Conservation (phyloP, 306 rosid genomes). For the Purshia tridentata region DNA sequence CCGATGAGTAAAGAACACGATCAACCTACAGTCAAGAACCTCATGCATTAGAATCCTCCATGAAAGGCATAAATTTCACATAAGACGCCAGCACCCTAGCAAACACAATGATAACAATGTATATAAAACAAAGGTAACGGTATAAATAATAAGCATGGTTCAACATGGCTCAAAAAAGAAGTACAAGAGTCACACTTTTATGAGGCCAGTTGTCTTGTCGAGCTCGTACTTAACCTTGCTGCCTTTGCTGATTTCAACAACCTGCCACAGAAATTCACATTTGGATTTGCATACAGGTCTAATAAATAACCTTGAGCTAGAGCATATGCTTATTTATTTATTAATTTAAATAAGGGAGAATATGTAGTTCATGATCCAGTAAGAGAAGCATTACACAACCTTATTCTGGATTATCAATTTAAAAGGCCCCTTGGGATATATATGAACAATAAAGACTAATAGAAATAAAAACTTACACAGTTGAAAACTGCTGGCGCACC, state of each 20-base stretch:
- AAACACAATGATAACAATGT: background rate
- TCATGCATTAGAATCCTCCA: constrained; percentile 27
- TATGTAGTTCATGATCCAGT: background rate
- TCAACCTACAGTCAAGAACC: constrained; percentile 65
- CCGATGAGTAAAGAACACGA: constrained; percentile 93
- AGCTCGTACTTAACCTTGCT: constrained; percentile 97
- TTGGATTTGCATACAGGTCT: background rate
- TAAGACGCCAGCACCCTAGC: background rate
- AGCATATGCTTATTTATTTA: background rate
- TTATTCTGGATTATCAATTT: background rate
- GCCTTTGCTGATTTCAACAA: constrained; percentile 90
- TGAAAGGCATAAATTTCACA: constrained; percentile 18
- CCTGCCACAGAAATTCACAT: constrained; percentile 54
- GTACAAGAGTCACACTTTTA: constrained; percentile 52
- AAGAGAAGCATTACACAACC: background rate
- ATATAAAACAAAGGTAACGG: constrained; percentile 9
- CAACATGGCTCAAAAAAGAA: constrained; percentile 1
- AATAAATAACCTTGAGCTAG: background rate
- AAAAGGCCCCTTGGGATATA: background rate
- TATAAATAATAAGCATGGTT: background rate
- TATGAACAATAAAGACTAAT: background rate
- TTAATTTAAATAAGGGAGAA: background rate
- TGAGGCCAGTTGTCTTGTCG: constrained; percentile 88
- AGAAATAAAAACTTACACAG: constrained; percentile 57
- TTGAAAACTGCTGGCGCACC: constrained; percentile 94